Conservation (phyloP, 257 asterid species). For the Nicotiana tabacum region DNA sequence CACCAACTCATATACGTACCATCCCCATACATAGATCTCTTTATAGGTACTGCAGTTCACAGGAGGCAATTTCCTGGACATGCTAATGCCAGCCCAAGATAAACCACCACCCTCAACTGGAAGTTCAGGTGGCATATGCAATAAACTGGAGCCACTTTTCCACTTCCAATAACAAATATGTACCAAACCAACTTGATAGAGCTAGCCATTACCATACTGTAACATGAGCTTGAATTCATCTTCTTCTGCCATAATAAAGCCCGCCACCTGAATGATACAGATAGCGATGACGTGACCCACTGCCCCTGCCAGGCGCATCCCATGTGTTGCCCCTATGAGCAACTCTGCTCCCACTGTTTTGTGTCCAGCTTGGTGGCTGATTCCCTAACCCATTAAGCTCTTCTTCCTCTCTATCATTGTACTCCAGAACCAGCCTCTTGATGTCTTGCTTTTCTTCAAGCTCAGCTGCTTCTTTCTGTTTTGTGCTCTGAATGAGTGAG, state of each 20-base stretch:
- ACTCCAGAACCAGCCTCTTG: slow-evolving; percentile 81
- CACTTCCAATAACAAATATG: not conserved
- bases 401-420: slow-evolving; percentile 98
- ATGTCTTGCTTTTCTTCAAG: slow-evolving; percentile 98
- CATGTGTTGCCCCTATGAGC: slow-evolving; percentile 53
- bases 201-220: not conserved
- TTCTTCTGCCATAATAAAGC: slow-evolving; percentile 67
- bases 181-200: not conserved
- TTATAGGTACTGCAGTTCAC: not conserved
- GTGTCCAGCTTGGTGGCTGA: slow-evolving; percentile 54
- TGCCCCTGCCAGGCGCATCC: slow-evolving; percentile 61
- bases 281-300: slow-evolving; percentile 67
- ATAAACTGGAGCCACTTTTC: not conserved
- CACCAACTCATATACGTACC: not conserved
- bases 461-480: slow-evolving; percentile 97
- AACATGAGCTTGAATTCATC: slow-evolving; percentile 24
- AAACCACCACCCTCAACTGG: not conserved
- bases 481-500: slow-evolving; percentile 89
- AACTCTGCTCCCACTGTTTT: slow-evolving; percentile 59
- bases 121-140: not conserved
- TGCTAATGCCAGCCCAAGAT: slow-evolving; percentile 1
- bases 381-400: slow-evolving; percentile 62
- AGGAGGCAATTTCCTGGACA: not conserved
- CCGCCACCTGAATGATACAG: slow-evolving; percentile 84
- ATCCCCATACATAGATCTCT: not conserved